Percentiles rank a stretch among this genome's conserved stretches.
Evolutionary conservation across 2,329 filamentous ascomycete species (phyloP).

Genomic region (Arthrinium puccinioides): DNA sequence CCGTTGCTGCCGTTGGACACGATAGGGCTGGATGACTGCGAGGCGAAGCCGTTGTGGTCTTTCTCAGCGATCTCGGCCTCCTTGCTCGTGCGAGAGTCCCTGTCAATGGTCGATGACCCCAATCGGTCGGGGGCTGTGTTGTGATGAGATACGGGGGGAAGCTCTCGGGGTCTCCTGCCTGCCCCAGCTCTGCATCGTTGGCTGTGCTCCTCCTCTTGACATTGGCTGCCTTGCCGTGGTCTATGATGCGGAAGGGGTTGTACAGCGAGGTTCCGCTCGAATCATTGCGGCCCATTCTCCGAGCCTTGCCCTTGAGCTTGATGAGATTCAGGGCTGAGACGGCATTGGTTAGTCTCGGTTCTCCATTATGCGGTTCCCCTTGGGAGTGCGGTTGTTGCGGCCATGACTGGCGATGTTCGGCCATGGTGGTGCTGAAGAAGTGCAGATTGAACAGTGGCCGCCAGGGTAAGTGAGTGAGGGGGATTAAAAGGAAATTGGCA

Average conservation of each 20-base stretch:
- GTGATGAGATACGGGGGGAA: conserved; percentile 2
- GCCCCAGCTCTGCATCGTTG: conserved; percentile 9
- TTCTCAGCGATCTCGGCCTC: not conserved
- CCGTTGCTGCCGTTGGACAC: too few species aligned
- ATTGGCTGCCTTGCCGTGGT: conserved; percentile 22
- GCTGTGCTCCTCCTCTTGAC: conserved; percentile 23
- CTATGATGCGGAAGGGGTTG: conserved; percentile 37
- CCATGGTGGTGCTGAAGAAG: not conserved
- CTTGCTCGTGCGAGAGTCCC: not conserved
- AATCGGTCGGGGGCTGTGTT: not conserved
- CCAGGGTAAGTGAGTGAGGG: too few species aligned
- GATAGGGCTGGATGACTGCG: too few species aligned
- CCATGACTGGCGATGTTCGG: not conserved
- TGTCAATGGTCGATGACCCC: not conserved
- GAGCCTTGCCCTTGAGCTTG: conserved; percentile 36
- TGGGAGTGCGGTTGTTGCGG: not conserved
- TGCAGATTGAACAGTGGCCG: too few species aligned
- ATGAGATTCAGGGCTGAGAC: conserved; percentile 37
- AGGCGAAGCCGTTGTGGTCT: too few species aligned
- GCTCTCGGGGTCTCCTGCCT: conserved; percentile 13
- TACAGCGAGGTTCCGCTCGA: conserved; percentile 25
- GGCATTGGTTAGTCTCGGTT: conserved; percentile 7
- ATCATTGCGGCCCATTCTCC: conserved; percentile 31
- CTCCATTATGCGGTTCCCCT: too few species aligned
- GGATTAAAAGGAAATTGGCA: too few species aligned